These are phyloP conservation scores for Solanum tarapatanum DNA, from an alignment of 257 asterid species.

Conservation along the genomic window DNA sequence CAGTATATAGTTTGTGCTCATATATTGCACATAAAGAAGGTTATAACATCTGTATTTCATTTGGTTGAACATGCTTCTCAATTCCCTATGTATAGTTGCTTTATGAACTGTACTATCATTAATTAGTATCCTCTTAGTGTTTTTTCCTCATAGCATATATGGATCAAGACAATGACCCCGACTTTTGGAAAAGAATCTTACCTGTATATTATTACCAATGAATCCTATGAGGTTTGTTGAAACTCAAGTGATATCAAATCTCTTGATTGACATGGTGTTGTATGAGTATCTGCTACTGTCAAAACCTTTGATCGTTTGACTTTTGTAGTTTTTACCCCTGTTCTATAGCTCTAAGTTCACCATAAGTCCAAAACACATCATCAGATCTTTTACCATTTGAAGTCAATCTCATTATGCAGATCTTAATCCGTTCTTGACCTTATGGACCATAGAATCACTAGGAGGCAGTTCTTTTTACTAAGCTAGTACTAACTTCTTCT, in stretches of 20 bases:
- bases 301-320: neutral
- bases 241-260: neutral
- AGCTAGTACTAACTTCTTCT: neutral
- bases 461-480: neutral
- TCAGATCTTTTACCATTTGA: neutral
- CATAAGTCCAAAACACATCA: neutral
- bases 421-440: neutral
- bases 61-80: neutral
- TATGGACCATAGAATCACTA: neutral
- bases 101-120: neutral
- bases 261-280: neutral
- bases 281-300: neutral
- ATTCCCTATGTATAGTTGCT: neutral
- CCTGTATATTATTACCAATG: neutral
- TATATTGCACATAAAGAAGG: neutral
- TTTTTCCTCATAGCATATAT: neutral
- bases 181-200: neutral
- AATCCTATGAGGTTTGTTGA: neutral
- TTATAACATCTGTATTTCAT: neutral
- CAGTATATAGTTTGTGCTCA: neutral
- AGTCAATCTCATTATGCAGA: neutral
- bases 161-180: neutral
- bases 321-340: neutral
- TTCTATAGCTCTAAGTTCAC: neutral
- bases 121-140: neutral